These are phyloP conservation scores for Candida ortonii DNA, from an alignment of 805 yeast species.

Conservation along the genomic window DNA sequence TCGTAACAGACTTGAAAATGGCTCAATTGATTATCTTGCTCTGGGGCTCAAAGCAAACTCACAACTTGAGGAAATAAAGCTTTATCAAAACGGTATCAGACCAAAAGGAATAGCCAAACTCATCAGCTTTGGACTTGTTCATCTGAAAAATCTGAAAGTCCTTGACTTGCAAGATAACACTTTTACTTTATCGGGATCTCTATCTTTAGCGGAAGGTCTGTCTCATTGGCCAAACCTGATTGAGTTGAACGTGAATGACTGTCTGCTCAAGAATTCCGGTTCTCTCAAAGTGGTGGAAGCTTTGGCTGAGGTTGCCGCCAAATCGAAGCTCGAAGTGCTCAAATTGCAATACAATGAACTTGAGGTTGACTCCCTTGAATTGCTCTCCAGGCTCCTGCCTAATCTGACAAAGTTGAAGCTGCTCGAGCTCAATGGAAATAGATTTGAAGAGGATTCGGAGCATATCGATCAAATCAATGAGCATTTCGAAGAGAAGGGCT, in stretches of 20 bases:
- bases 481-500: slow-evolving; percentile 67
- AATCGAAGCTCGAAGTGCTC: slow-evolving; percentile 49
- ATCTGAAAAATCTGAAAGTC: slow-evolving; percentile 56
- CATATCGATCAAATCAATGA: slow-evolving; percentile 57
- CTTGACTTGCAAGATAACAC: slow-evolving; percentile 96
- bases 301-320: slow-evolving; percentile 34
- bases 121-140: slow-evolving; percentile 66
- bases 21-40: slow-evolving; percentile 82
- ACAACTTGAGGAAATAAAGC: slow-evolving; percentile 55
- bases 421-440: slow-evolving; percentile 90
- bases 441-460: slow-evolving; percentile 85
- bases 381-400: slow-evolving; percentile 54
- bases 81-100: slow-evolving; percentile 96
- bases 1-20: slow-evolving; percentile 94
- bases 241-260: slow-evolving; percentile 87
- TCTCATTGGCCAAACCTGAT: slow-evolving; percentile 60
- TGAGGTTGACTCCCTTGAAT: slow-evolving; percentile 58
- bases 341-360: slow-evolving; percentile 89
- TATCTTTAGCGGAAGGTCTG: slow-evolving; percentile 60
- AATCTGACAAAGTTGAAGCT: slow-evolving; percentile 55
- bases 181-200: slow-evolving; percentile 67
- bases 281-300: slow-evolving; percentile 53
- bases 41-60: slow-evolving; percentile 80
- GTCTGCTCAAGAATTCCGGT: slow-evolving; percentile 79
- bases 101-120: slow-evolving; percentile 84